Base-by-base conservation (phyloP, 1,139 yeast species). In the Candida sp. region DNA sequence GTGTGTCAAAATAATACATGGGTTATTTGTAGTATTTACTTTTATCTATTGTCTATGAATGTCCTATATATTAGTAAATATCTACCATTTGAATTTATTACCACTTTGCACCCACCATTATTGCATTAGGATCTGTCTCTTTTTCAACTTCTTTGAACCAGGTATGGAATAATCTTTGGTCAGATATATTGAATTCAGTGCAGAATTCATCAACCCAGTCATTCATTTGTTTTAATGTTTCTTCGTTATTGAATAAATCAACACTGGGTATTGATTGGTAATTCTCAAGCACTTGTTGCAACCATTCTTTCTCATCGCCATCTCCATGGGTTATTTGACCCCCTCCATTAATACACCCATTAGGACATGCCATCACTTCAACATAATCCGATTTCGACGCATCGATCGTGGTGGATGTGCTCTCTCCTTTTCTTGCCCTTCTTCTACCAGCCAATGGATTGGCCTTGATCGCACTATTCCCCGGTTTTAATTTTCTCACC, bases 321-420 rank as follows among this genome's bases (percentile, higher is more conserved):
- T 54, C 56, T 1, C 47, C 44, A 0, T 87, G 81, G 30, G 77
- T 69, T 33, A 87, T 82, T 56, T 90, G 93, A 0, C 99, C 99
- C 15, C 99, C 98, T 6, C 99, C 99, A 57, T 93, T 93, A 45
- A 91, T 87, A 58, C 99, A 93, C 1, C 99, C 99, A 33, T 88
- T 89, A 3, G 99, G 99, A 61, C 99, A 93, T 1, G 99, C 99
- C 97, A 90, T 91, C 33, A 93, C 87, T 56, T 93, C 99, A 4
- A 93, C 89, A 55, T 87, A 88, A 51, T 89, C 95, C 55, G 88
- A 84, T 38, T 70, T 74, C 19, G 79, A 64, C 1, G 93, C 84
- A 50, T 87, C 93, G 0, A 82, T 81, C 1, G 49, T 39, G 35
- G 63, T 55, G 3, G 58, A 45, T 22, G 32, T 15, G 37, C 38